A percentile compares a stretch with the other conserved stretches of the same genome.
Evolutionary conservation across 2,329 filamentous ascomycete genomes (phyloP).

Genomic region (Aspergillus spinulosporus): DNA sequence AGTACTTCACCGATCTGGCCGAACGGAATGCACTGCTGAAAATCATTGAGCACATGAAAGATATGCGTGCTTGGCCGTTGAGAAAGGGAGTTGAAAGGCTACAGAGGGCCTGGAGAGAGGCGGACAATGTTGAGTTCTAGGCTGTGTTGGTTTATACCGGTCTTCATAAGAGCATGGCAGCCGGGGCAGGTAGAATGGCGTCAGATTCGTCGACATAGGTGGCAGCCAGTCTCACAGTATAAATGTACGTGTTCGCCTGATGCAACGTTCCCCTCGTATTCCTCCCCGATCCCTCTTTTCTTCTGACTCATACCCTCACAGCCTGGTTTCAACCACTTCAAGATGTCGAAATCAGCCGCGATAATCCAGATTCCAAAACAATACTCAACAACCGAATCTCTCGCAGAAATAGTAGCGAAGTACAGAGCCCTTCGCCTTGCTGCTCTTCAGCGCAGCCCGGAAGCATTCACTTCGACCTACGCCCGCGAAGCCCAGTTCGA

Average conservation of each 20-base stretch:
- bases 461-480: not conserved
- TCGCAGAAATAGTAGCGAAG: not conserved
- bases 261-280: not conserved
- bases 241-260: not conserved
- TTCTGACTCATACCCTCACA: not conserved
- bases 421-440: slow-evolving; percentile 2
- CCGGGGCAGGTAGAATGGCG: too few relatives aligned
- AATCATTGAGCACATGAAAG: slow-evolving; percentile 21
- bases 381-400: not conserved
- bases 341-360: not conserved
- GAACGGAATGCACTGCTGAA: slow-evolving; percentile 22
- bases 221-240: not conserved
- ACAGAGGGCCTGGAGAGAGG: slow-evolving; percentile 34
- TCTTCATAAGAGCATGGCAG: not conserved
- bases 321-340: not conserved
- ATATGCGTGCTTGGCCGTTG: slow-evolving; percentile 41
- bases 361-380: not conserved
- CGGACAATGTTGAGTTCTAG: slow-evolving; percentile 36
- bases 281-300: not conserved
- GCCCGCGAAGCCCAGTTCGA: not conserved
- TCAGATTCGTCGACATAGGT: too few relatives aligned
- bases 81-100: slow-evolving; percentile 49
- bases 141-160: not conserved
- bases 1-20: slow-evolving; percentile 22
- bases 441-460: not conserved